phyloP scores from a whole-genome alignment of 2,329 filamentous ascomycete genomes.

The Septoria petroselini region DNA sequence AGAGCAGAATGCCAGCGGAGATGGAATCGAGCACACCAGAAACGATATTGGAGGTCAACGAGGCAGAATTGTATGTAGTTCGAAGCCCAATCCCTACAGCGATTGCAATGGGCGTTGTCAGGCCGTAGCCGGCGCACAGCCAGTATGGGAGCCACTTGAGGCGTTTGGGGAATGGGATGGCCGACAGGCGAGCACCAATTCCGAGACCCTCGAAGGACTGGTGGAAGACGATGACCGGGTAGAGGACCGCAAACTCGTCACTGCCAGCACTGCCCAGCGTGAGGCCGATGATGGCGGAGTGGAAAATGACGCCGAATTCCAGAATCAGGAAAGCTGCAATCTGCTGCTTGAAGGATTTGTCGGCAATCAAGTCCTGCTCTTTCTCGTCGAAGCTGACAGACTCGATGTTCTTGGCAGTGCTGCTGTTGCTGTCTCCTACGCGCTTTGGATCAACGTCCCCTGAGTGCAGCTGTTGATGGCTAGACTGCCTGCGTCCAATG shows the following conservation, averaged over 20 bases:
- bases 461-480: slow-evolving; percentile 44
- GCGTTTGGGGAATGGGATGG: slow-evolving; percentile 68
- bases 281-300: slow-evolving; percentile 50
- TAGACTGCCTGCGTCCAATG: slow-evolving; percentile 23
- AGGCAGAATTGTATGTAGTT: slow-evolving; percentile 59
- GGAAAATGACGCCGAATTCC: slow-evolving; percentile 79
- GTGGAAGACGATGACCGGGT: slow-evolving; percentile 73
- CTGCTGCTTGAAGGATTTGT: slow-evolving; percentile 63
- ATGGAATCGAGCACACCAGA: slow-evolving; percentile 89
- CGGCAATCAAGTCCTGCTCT: slow-evolving; percentile 20
- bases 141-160: slow-evolving; percentile 72
- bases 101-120: slow-evolving; percentile 82
- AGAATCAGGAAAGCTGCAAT: slow-evolving; percentile 87
- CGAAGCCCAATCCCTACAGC: slow-evolving; percentile 77
- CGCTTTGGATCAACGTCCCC: slow-evolving; percentile 33
- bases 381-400: slow-evolving; percentile 23
- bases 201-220: slow-evolving; percentile 91
- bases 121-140: slow-evolving; percentile 66
- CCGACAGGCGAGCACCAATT: slow-evolving; percentile 77
- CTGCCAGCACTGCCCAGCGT: slow-evolving; percentile 62
- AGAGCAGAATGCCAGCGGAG: slow-evolving; percentile 74
- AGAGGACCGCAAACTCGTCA: slow-evolving; percentile 58
- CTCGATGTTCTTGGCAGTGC: slow-evolving; percentile 13
- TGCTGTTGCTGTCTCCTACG: slow-evolving; percentile 15
- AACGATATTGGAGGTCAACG: slow-evolving; percentile 64